Evolutionary conservation across 768 basidiomycete genomes (phyloP).

Genomic region (Serendipita vermifera): DNA sequence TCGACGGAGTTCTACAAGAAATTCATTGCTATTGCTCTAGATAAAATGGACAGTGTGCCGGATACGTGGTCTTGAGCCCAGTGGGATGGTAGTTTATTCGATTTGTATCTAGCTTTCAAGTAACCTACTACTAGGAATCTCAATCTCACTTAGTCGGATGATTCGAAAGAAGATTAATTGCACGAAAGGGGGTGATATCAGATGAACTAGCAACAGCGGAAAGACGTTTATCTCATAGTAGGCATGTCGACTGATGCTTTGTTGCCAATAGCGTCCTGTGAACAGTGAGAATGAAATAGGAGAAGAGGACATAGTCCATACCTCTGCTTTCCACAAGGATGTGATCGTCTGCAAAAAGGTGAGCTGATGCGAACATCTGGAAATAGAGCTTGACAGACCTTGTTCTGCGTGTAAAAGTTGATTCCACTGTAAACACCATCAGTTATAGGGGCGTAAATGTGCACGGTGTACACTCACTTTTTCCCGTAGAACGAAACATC

Average conservation of each 20-base stretch:
- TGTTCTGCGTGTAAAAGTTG: slow-evolving; percentile 94
- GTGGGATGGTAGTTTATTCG: too few relatives aligned
- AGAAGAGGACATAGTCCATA: slow-evolving; percentile 19
- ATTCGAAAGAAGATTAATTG: too few relatives aligned
- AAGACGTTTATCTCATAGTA: slow-evolving; percentile 35
- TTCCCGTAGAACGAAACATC: slow-evolving; percentile 89
- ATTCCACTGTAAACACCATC: slow-evolving; percentile 55
- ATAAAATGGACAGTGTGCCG: too few relatives aligned
- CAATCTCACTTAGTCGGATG: too few relatives aligned
- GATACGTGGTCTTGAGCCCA: too few relatives aligned
- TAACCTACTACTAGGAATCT: too few relatives aligned
- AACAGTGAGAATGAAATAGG: not conserved
- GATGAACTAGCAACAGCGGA: too few relatives aligned
- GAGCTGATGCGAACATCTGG: slow-evolving; percentile 7
- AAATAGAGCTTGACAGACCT: slow-evolving; percentile 27
- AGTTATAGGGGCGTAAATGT: too few relatives aligned
- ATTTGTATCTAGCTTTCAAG: too few relatives aligned
- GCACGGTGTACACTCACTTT: slow-evolving; percentile 48
- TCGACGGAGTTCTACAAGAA: too few relatives aligned
- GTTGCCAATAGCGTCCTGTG: slow-evolving; percentile 51
- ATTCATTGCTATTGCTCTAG: too few relatives aligned
- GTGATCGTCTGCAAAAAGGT: slow-evolving; percentile 79
- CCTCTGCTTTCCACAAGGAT: slow-evolving; percentile 78
- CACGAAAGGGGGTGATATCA: too few relatives aligned
- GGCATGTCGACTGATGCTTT: slow-evolving; percentile 82